Percentiles rank a stretch among this genome's conserved stretches.
Conservation (phyloP, 2,329 filamentous ascomycete species). For the Cladosporium colombiae region DNA sequence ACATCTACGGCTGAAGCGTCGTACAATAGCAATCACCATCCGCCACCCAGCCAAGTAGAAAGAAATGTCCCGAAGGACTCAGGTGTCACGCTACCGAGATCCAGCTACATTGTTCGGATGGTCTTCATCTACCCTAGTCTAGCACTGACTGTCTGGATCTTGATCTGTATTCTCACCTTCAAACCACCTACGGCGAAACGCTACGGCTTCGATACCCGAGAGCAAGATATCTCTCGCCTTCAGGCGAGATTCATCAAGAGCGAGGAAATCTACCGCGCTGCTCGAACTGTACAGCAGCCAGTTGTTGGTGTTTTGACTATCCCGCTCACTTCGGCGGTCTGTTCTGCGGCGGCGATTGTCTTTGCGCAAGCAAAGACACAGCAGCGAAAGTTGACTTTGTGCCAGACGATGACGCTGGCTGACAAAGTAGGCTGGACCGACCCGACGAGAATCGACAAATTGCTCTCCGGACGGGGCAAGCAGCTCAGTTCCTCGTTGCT, state of each 20-base stretch:
- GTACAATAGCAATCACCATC: too few relatives aligned
- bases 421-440: constrained; percentile 5
- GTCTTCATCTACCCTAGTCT: background rate
- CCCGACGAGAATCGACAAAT: background rate
- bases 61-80: too few relatives aligned
- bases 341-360: background rate
- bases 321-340: constrained; percentile 3
- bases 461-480: background rate
- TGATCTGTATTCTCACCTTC: background rate
- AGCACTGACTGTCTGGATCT: background rate
- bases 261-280: background rate
- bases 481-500: background rate
- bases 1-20: too few relatives aligned
- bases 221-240: too few relatives aligned
- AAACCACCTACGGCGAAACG: background rate
- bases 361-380: background rate
- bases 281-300: constrained; percentile 10
- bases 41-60: too few relatives aligned
- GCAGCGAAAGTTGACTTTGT: background rate
- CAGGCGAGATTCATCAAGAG: background rate
- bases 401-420: background rate
- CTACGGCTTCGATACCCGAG: background rate
- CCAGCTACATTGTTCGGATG: background rate
- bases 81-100: background rate
- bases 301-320: constrained; percentile 10